Evolutionary conservation across 257 asterid genomes (phyloP).

Genomic region (Jasminum sambac): DNA sequence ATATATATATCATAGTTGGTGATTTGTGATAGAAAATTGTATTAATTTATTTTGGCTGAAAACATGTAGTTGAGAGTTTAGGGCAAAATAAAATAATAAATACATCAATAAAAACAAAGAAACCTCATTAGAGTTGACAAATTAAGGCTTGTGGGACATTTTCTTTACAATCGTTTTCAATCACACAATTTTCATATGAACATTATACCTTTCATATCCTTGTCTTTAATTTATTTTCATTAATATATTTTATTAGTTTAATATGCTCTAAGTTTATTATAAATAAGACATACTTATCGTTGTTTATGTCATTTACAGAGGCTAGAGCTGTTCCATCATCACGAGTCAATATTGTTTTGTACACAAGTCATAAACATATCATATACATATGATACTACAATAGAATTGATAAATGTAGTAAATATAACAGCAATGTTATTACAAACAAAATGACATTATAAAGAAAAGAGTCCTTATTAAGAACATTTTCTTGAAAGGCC

Average conservation of each 20-base stretch:
- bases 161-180: too few species aligned
- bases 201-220: not conserved
- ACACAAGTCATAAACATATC: not conserved
- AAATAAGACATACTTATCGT: not conserved
- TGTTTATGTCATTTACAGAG: not conserved
- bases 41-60: not conserved
- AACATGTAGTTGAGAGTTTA: not conserved
- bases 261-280: not conserved
- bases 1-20: not conserved
- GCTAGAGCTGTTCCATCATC: not conserved
- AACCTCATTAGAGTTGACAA: not conserved
- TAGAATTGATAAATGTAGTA: not conserved
- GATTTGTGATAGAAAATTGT: too few species aligned
- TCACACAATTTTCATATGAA: not conserved
- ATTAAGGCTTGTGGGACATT: not conserved
- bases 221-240: not conserved
- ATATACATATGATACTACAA: not conserved
- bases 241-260: not conserved
- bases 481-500: constrained; percentile 25
- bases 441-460: constrained; percentile 20
- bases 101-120: not conserved
- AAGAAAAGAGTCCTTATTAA: constrained; percentile 18
- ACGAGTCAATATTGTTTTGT: too few species aligned
- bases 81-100: not conserved
- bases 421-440: constrained; percentile 1